Conservation (phyloP, 192 early-diverging fungal genomes). For the Coemansia umbellata region DNA sequence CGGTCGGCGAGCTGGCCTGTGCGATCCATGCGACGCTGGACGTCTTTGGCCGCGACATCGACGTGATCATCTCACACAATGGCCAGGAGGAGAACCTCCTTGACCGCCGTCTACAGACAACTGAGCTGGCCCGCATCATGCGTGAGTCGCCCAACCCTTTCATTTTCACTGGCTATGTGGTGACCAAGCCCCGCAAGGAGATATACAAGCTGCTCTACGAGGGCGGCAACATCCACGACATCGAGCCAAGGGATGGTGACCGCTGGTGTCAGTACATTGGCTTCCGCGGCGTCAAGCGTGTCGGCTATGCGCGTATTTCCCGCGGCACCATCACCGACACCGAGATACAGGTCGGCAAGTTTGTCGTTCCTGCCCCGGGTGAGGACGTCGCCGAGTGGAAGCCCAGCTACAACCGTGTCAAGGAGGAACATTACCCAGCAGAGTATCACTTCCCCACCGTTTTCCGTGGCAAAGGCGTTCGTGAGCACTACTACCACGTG, state of each 20-base stretch:
- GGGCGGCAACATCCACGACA: slow-evolving; percentile 67
- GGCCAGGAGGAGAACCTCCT: slow-evolving; percentile 75
- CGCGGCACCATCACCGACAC: slow-evolving; percentile 81
- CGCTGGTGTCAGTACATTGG: slow-evolving; percentile 84
- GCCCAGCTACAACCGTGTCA: slow-evolving; percentile 57
- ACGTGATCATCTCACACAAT: slow-evolving; percentile 80
- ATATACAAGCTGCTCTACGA: slow-evolving; percentile 64
- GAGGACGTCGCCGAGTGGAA: slow-evolving; percentile 39
- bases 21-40: slow-evolving; percentile 84
- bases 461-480: slow-evolving; percentile 67
- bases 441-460: slow-evolving; percentile 61
- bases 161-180: slow-evolving; percentile 78
- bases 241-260: slow-evolving; percentile 71
- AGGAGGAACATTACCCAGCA: slow-evolving; percentile 52
- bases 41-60: slow-evolving; percentile 72
- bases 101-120: slow-evolving; percentile 73
- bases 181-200: slow-evolving; percentile 62
- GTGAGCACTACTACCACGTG: slow-evolving; percentile 74
- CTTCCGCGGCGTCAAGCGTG: slow-evolving; percentile 69
- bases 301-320: slow-evolving; percentile 70
- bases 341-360: slow-evolving; percentile 79
- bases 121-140: slow-evolving; percentile 74
- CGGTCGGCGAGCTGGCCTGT: slow-evolving; percentile 76
- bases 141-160: slow-evolving; percentile 69
- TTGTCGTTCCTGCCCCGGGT: slow-evolving; percentile 50